Conservation (phyloP, 371 early-diverging fungal genomes). For the Enterospora canceri region DNA sequence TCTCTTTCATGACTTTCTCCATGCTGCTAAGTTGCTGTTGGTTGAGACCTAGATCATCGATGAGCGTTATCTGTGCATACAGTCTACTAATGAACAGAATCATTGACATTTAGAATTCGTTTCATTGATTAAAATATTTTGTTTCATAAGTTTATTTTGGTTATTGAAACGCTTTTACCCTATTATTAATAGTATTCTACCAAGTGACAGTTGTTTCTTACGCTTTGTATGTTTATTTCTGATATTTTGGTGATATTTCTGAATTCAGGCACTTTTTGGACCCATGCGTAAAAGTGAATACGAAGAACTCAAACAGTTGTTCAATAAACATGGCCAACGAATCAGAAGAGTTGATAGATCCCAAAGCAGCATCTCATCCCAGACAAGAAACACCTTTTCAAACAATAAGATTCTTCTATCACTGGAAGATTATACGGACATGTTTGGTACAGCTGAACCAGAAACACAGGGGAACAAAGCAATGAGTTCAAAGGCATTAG, state of each 20-base stretch:
- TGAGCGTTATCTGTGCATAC: not conserved
- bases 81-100: not conserved
- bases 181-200: no score
- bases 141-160: not conserved
- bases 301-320: not conserved
- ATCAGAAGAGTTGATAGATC: not conserved
- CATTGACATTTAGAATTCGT: not conserved
- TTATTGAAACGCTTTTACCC: not conserved
- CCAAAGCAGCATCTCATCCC: no score
- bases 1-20: not conserved
- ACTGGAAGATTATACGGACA: no score
- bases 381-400: no score
- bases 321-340: not conserved
- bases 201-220: not conserved
- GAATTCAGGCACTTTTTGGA: not conserved
- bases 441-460: not conserved
- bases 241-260: not conserved
- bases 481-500: not conserved
- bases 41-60: not conserved
- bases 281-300: not conserved
- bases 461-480: not conserved
- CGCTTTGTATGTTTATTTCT: not conserved
- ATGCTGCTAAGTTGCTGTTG: not conserved
- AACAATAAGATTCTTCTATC: no score
- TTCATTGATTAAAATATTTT: not conserved